Evolutionary conservation across 108 stramenopile species (phyloP), one percentile per base, ranked within the genome.

Genomic region (Epithemia pelagica): DNA sequence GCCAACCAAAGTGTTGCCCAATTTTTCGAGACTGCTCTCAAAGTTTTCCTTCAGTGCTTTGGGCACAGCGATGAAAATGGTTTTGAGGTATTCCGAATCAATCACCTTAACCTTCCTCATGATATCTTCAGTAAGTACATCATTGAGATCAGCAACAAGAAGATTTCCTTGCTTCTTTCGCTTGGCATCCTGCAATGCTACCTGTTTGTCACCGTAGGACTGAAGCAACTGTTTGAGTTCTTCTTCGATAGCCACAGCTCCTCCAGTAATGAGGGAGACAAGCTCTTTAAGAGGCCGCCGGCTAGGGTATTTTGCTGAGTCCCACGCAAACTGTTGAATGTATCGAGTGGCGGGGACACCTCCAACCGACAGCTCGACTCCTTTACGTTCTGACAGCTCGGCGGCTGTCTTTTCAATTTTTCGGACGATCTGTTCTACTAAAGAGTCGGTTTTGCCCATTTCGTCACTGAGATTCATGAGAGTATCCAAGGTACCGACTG

Each of bases 301-400:
- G 69, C 90, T 91, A 59, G 91, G 91, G 60, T 92, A 97, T 62
- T 94, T 94, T 57, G 96, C 93, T 56, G 89, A 89, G 68, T 97
- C 93, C 96, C 96, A 97, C 1, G 86, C 88, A 71, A 97, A 97
- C 81, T 88, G 84, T 67, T 91, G 88, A 58, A 95, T 82, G 87
- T 90, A 95, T 24, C 84, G 76, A 10, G 75, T 74, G 18, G 90
- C 81, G 2, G 93, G 89, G 27, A 91, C 88, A 28, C 89, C 90
- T 15, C 92, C 90, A 8, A 96, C 93, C 2, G 85, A 82, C 8
- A 95, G 67, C 30, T 91, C 85, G 20, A 83, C 74, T 2, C 66
- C 69, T 51, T 80, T 84, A 28, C 79, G 73, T 10, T 80, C 82
- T 30, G 80, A 75, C 52, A 95, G 59, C 56, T 97, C 96, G 20